Base-by-base conservation (phyloP, 352 stramenopile species). In the Globisporangium radiosum region DNA sequence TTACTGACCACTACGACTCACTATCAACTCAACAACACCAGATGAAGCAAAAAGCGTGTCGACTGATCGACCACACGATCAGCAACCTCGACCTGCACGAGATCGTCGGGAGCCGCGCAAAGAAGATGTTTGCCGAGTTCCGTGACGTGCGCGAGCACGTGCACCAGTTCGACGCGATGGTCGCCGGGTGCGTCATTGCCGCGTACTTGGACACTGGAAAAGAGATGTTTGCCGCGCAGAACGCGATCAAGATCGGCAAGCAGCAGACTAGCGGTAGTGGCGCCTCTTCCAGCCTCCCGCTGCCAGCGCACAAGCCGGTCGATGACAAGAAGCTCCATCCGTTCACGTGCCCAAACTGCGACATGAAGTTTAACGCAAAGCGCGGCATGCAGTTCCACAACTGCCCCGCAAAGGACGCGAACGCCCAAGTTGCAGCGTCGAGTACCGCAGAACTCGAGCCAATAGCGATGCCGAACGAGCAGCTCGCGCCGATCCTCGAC, bases 61-160 rank as follows among this genome's bases (percentile, higher is more conserved):
- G 84, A 13, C 62, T 95, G 37, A 92, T 95, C 61, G 85, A 93
- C 56, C 90, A 98, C 76, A 95, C 91, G 11, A 95, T 95, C 65
- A 96, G 94, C 74, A 97, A 96, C 44, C 68, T 98, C 52, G 93
- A 97, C 60, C 66, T 99, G 14, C 92, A 99, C 65, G 89, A 98
- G 58, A 97, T 97, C 45, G 91, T 99, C 4, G 84, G 96, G 25
- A 96, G 95, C 64, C 82, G 90, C 33, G 92, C 91, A 8, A 98
- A 98, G 70, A 96, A 97, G 70, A 88, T 98, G 66, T 99, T 98
- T 81, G 94, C 95, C 44, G 90, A 96, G 59, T 99, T 98, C 78
- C 92, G 95, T 73, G 94, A 98, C 56, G 87, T 98, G 65, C 85
- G 90, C 52, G 95, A 99, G 69, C 85, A 98, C 56, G 87, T 98